Conservation (phyloP, 345 rosid species). For the Rubroshorea leprosula region DNA sequence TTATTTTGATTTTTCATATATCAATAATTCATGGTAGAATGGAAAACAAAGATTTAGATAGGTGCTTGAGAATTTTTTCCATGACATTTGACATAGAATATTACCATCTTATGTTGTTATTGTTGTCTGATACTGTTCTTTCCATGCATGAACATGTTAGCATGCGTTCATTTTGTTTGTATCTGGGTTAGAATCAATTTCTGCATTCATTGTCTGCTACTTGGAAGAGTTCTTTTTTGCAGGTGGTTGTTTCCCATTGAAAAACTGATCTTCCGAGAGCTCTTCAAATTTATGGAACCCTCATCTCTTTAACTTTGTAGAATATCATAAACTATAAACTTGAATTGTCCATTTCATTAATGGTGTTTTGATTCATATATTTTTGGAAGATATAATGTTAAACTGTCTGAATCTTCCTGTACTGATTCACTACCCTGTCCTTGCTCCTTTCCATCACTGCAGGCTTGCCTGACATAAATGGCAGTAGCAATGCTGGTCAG, state of each 20-base stretch:
- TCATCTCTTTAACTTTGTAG: too few relatives aligned
- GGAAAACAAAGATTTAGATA: background rate
- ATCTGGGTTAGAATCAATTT: background rate
- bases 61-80: background rate
- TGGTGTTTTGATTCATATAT: background rate
- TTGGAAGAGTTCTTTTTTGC: background rate
- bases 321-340: too few relatives aligned
- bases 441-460: constrained; percentile 14
- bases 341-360: too few relatives aligned
- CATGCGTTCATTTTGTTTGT: background rate
- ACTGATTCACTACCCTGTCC: constrained; percentile 2
- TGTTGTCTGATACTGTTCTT: background rate
- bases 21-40: too few relatives aligned
- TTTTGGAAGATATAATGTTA: too few relatives aligned
- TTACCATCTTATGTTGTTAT: background rate
- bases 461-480: constrained; percentile 42
- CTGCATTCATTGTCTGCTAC: background rate
- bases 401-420: too few relatives aligned
- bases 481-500: constrained; percentile 37
- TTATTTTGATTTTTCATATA: background rate
- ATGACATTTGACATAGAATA: background rate
- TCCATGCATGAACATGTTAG: background rate
- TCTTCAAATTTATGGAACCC: too few relatives aligned
- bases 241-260: too few relatives aligned
- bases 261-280: too few relatives aligned